phyloP scores from a whole-genome alignment of 495 filamentous ascomycete species.

The Aspergillus avenaceus region DNA sequence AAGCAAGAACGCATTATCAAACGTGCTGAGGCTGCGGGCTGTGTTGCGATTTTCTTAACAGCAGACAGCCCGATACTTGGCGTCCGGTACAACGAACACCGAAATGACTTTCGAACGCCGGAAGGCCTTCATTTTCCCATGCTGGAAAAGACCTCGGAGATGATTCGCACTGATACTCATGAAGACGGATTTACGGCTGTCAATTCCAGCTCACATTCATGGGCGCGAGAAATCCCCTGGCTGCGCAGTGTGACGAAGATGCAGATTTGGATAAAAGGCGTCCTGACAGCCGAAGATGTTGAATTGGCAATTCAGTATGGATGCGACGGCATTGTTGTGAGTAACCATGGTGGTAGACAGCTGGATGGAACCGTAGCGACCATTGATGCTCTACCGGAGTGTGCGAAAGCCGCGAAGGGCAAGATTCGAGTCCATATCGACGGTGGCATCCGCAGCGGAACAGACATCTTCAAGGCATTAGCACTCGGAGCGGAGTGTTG shows the following conservation, averaged over 20 bases:
- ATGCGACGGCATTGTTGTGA: conserved; percentile 55
- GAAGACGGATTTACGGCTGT: conserved; percentile 49
- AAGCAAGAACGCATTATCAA: conserved; percentile 52
- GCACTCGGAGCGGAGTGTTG: conserved; percentile 63
- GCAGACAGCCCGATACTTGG: conserved; percentile 83
- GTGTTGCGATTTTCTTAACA: conserved; percentile 69
- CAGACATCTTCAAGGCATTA: conserved; percentile 66
- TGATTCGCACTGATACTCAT: conserved; percentile 53
- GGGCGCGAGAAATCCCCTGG: conserved; percentile 41
- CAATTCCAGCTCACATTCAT: conserved; percentile 66
- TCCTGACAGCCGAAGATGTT: conserved; percentile 53
- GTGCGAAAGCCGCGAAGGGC: conserved; percentile 51
- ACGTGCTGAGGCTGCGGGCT: conserved; percentile 37
- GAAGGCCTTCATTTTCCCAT: conserved; percentile 32
- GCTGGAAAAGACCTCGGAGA: conserved; percentile 62
- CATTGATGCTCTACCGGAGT: conserved; percentile 62
- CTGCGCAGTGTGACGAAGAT: conserved; percentile 50
- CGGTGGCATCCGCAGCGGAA: conserved; percentile 60
- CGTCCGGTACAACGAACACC: conserved; percentile 36
- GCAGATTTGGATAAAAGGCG: conserved; percentile 54
- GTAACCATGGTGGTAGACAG: conserved; percentile 69
- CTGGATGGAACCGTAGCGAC: conserved; percentile 62
- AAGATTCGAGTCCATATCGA: conserved; percentile 63
- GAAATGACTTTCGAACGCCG: conserved; percentile 34
- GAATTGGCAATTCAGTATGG: conserved; percentile 49